Percentiles rank a stretch among this genome's conserved stretches.
Conservation (phyloP, 164 flowering plant genomes). For the Vitis rotundifolia region DNA sequence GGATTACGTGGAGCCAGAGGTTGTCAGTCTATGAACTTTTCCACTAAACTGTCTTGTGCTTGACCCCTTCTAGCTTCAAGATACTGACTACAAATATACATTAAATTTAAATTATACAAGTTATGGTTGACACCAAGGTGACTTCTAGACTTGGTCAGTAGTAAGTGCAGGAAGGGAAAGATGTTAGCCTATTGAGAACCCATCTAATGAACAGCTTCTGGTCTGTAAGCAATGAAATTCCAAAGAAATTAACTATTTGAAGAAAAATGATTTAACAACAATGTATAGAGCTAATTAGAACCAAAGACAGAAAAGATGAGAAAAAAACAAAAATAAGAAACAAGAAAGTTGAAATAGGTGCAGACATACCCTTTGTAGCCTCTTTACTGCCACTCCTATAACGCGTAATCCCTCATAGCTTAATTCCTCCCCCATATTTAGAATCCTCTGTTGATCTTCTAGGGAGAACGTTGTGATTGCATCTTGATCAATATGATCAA, state of each 20-base stretch:
- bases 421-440: constrained; percentile 44
- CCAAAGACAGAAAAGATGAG: neutral
- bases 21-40: no score
- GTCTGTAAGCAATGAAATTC: neutral
- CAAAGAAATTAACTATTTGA: neutral
- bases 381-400: constrained; percentile 59
- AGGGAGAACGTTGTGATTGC: constrained; percentile 25
- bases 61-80: no score
- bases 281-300: neutral
- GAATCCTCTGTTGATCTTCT: constrained; percentile 49
- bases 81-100: no score
- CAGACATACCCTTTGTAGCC: constrained; percentile 31
- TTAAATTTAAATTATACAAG: no score
- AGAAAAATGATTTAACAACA: neutral
- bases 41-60: no score
- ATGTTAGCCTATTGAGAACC: neutral
- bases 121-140: neutral
- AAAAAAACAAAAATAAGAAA: neutral
- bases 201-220: neutral
- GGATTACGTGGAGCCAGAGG: no score
- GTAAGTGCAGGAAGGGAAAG: neutral
- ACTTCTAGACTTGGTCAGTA: neutral
- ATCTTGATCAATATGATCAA: constrained; percentile 46
- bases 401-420: constrained; percentile 64
- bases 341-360: neutral